These are phyloP conservation scores for Vicia faba DNA, from an alignment of 306 rosid genomes.

Conservation along the genomic window DNA sequence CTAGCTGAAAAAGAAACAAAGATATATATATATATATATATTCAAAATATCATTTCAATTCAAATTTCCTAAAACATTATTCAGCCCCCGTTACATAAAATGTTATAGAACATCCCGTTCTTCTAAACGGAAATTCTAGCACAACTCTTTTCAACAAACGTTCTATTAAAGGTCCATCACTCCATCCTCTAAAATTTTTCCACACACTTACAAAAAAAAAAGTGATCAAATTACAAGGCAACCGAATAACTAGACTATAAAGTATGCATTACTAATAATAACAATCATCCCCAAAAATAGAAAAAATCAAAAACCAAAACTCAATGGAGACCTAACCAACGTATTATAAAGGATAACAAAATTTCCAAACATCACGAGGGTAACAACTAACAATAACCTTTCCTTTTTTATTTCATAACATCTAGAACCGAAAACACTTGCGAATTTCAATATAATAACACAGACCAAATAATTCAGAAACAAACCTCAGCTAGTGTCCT, in stretches of 20 bases:
- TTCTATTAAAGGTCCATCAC: slow-evolving; percentile 2
- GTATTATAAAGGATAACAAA: neutral
- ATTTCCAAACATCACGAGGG: neutral
- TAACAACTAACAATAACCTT: neutral
- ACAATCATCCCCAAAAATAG: neutral
- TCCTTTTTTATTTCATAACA: slow-evolving; percentile 6
- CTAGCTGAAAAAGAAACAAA: slow-evolving; percentile 64
- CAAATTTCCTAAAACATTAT: slow-evolving; percentile 15
- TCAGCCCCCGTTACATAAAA: slow-evolving; percentile 6
- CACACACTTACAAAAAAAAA: neutral
- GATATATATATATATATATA: neutral
- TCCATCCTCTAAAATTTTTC: neutral
- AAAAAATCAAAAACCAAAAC: neutral
- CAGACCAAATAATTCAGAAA: slow-evolving; percentile 5
- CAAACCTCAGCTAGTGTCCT: slow-evolving; percentile 93
- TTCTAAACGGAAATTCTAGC: neutral
- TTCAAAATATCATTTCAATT: slow-evolving; percentile 25
- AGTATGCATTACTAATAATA: neutral
- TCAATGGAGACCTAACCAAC: slow-evolving; percentile 4
- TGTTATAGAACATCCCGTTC: slow-evolving; percentile 9
- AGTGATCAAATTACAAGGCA: neutral
- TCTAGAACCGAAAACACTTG: slow-evolving; percentile 11
- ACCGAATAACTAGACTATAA: neutral
- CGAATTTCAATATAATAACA: slow-evolving; percentile 20
- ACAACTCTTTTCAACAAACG: slow-evolving; percentile 14